Base-by-base conservation (phyloP, 805 yeast species). In the Huiozyma sinensis region DNA sequence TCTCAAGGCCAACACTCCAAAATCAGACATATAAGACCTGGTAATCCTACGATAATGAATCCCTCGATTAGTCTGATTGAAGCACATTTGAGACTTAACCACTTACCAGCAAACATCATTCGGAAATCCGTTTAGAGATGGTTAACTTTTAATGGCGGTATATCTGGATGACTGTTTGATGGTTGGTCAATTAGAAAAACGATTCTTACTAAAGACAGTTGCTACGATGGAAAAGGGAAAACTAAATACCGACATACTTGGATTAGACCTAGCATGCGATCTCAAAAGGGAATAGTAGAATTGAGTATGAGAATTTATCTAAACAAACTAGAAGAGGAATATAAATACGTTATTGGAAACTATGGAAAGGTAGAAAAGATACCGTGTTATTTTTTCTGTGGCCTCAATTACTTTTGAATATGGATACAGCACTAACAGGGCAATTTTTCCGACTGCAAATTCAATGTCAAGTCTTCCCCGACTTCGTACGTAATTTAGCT, bases 391-490 rank as follows among this genome's bases (percentile, higher is more conserved):
- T 36, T 40, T 44, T 2, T 40, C 24, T 3, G 31, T 31, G 4
- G 36, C 41, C 2, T 32, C 11, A 4, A 36, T 28, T 4, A 40
- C 47, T 13, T 37, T 41, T 6, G 40, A 12, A 30, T 40, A 35
- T 33, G 47, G 42, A 17, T 40, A 41, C 1, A 30, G 7, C 5
- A 39, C 40, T 8, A 37, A 11, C 30, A 44, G 17, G 1, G 44
- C 33, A 3, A 44, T 6, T n/a, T 41, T 41, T 3, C 39, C 39
- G 4, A 36, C 28, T 12, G 47, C 36, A 40, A 37, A 44, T 6
- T 40, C 39, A 6, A 44, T 28, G 34, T 44, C 44, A 2, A 40
- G 10, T 40, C 47, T 40, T 4, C 44, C 41, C 28, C 44, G n/a
- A 6, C 33, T 12, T 32, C 44, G 28, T 5, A 44, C 33, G 28